These are phyloP conservation scores for Paramecium sexaurelia DNA, from an alignment of 73 alveolate species.

Conservation along the genomic window DNA sequence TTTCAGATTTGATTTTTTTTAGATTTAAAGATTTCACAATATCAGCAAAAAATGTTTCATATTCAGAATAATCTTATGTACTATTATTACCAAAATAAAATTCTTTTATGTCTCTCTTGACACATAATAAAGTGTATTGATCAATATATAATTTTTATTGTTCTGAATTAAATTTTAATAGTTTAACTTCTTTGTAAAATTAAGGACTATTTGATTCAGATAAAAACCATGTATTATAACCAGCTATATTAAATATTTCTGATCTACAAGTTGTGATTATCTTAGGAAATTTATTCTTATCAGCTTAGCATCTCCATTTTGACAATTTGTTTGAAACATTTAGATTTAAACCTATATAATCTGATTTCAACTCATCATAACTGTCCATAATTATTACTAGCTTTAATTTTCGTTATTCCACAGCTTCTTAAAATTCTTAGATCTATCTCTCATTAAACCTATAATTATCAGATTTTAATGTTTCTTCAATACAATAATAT, in stretches of 20 bases:
- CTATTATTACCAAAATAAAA: background rate
- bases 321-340: background rate
- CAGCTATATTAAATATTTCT: background rate
- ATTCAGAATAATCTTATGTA: background rate
- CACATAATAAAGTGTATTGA: background rate
- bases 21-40: background rate
- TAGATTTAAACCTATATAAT: background rate
- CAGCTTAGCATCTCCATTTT: constrained; percentile 9
- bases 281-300: background rate
- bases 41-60: background rate
- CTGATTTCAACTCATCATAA: constrained; percentile 14
- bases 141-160: background rate
- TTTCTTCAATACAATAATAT: constrained; percentile 1
- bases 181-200: constrained; percentile 12
- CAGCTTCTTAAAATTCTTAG: background rate
- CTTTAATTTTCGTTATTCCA: constrained; percentile 10
- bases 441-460: background rate
- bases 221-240: constrained; percentile 3
- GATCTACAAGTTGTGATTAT: background rate
- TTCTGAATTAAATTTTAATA: background rate
- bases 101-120: background rate
- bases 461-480: constrained; percentile 3
- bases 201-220: background rate
- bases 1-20: background rate
- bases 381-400: constrained; percentile 14